phyloP scores from a whole-genome alignment of 495 filamentous ascomycete genomes.

The Aspergillus affinis region DNA sequence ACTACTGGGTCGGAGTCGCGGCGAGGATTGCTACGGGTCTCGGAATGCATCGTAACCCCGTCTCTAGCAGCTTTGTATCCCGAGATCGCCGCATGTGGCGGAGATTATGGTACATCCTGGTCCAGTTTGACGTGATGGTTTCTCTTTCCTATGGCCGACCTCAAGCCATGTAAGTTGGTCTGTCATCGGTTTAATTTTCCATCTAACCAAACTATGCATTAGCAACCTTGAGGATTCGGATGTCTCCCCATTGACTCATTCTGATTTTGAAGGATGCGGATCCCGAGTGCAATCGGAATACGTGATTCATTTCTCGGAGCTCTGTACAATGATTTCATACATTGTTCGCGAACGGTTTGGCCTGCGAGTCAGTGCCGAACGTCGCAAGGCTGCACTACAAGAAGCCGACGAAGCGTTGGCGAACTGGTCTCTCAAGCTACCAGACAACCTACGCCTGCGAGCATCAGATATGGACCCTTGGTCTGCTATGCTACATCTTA shows the following conservation, averaged over 20 bases:
- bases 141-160: slow-evolving; percentile 52
- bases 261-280: slow-evolving; percentile 51
- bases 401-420: slow-evolving; percentile 48
- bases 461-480: slow-evolving; percentile 48
- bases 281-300: slow-evolving; percentile 41
- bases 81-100: slow-evolving; percentile 48
- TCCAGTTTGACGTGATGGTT: slow-evolving; percentile 50
- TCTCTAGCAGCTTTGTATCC: slow-evolving; percentile 43
- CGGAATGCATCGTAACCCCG: slow-evolving; percentile 51
- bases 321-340: slow-evolving; percentile 49
- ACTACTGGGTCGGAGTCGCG: slow-evolving; percentile 51
- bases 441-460: slow-evolving; percentile 42
- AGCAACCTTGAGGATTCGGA: slow-evolving; percentile 52
- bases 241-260: slow-evolving; percentile 39
- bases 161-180: slow-evolving; percentile 42
- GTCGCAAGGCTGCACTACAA: slow-evolving; percentile 42
- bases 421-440: slow-evolving; percentile 46
- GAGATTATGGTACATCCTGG: slow-evolving; percentile 47
- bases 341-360: slow-evolving; percentile 46
- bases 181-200: background rate
- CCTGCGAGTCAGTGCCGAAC: slow-evolving; percentile 38
- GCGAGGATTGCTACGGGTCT: slow-evolving; percentile 49
- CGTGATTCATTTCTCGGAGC: slow-evolving; percentile 46
- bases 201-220: slow-evolving; percentile 6
- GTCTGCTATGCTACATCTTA: slow-evolving; percentile 50